These are phyloP conservation scores for Lodderomyces orthopsilosis DNA, from an alignment of 1,139 yeast genomes.

Conservation along the genomic window DNA sequence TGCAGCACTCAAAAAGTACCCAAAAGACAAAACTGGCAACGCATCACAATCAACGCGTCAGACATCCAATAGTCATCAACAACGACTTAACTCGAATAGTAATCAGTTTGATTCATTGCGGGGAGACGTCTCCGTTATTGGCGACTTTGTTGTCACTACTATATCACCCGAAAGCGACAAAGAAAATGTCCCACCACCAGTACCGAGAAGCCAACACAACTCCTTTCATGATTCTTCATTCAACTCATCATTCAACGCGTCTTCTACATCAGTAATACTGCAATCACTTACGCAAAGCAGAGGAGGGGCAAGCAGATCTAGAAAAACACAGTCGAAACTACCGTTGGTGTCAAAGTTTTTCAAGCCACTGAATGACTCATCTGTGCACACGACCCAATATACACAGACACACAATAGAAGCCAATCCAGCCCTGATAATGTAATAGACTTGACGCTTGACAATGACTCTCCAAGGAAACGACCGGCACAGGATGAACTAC, in stretches of 20 bases:
- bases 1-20: constrained; percentile 17
- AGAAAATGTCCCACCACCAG: constrained; percentile 8
- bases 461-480: constrained; percentile 6
- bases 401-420: neutral
- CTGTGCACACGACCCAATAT: neutral
- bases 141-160: constrained; percentile 3
- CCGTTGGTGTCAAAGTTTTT: constrained; percentile 4
- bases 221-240: neutral
- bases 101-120: neutral
- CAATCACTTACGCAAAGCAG: neutral
- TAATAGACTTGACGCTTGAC: constrained; percentile 9
- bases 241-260: constrained; percentile 3
- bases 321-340: constrained; percentile 3
- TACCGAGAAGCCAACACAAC: constrained; percentile 1
- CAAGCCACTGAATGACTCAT: neutral
- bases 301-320: neutral
- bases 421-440: neutral
- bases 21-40: constrained; percentile 3
- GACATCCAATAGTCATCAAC: neutral
- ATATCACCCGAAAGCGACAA: constrained; percentile 3
- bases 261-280: neutral
- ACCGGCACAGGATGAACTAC: neutral
- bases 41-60: neutral
- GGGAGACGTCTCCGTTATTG: constrained; percentile 2
- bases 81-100: neutral